A percentile compares a stretch with the other conserved stretches of the same genome.
Conservation (phyloP, 2,329 filamentous ascomycete genomes). For the Colletotrichum sp. region DNA sequence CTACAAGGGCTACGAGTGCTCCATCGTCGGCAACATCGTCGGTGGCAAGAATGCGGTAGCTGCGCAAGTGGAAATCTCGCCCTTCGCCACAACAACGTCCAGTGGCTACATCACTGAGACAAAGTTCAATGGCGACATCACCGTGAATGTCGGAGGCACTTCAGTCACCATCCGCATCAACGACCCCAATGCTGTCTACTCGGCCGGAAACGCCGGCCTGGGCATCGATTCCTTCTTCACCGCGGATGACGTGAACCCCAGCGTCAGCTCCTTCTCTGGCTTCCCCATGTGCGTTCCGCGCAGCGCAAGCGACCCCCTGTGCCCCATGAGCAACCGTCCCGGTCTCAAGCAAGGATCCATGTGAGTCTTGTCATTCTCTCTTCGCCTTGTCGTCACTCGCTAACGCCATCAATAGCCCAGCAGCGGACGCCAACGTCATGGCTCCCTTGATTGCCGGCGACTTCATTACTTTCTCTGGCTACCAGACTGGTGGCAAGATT, state of each 20-base stretch:
- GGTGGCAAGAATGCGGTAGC: constrained; percentile 37
- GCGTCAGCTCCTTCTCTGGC: constrained; percentile 49
- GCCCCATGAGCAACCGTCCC: constrained; percentile 39
- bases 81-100: constrained; percentile 37
- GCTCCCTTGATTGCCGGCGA: constrained; percentile 44
- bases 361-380: not conserved
- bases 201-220: constrained; percentile 34
- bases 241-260: constrained; percentile 51
- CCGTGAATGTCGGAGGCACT: constrained; percentile 34
- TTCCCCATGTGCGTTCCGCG: constrained; percentile 59
- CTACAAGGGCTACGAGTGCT: constrained; percentile 16
- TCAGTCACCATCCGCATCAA: constrained; percentile 40
- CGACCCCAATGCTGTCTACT: constrained; percentile 48
- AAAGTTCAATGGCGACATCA: constrained; percentile 35
- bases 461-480: constrained; percentile 43
- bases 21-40: constrained; percentile 42
- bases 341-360: constrained; percentile 20
- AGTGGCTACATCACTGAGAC: constrained; percentile 39
- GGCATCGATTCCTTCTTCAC: constrained; percentile 41
- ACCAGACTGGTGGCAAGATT: constrained; percentile 35
- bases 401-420: constrained; percentile 25
- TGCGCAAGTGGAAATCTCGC: constrained; percentile 39
- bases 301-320: constrained; percentile 35
- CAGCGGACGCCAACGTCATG: constrained; percentile 41
- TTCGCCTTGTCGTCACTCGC: accelerated